phyloP scores from a whole-genome alignment of 2,329 filamentous ascomycete species.

The Cercospora sojina region DNA sequence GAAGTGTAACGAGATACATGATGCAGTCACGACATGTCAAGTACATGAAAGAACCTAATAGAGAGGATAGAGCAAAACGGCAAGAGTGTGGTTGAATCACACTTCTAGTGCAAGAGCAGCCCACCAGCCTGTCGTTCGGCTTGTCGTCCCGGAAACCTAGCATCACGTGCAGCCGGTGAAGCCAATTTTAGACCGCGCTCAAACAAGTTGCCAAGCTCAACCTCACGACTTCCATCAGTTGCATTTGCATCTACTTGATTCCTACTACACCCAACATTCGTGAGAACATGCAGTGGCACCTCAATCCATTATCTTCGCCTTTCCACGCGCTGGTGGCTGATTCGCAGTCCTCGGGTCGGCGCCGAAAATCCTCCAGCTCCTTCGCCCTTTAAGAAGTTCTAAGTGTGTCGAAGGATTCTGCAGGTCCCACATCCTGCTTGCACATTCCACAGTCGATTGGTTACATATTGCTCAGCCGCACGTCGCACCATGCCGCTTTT shows the following conservation, averaged over 20 bases:
- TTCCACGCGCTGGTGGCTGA: constrained; percentile 9
- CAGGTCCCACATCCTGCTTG: constrained; percentile 7
- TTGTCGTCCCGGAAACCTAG: not conserved
- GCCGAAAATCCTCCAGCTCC: constrained; percentile 2
- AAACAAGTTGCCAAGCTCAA: not conserved
- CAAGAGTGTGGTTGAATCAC: not conserved
- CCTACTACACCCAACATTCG: not conserved
- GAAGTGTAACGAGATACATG: constrained; percentile 28
- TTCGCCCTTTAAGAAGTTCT: not conserved
- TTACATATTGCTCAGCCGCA: constrained; percentile 10
- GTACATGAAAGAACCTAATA: not conserved
- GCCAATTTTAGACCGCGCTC: not conserved
- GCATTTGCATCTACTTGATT: not conserved
- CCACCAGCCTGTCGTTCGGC: not conserved
- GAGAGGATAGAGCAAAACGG: not conserved
- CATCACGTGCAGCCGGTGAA: not conserved
- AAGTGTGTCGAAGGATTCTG: constrained; percentile 4
- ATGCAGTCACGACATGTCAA: not conserved
- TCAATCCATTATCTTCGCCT: not conserved
- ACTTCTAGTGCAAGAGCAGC: not conserved
- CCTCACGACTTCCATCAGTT: not conserved
- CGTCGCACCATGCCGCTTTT: constrained; percentile 9
- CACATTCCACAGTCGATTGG: not conserved
- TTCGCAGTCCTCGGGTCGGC: not conserved
- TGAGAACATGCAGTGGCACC: not conserved